These are phyloP conservation scores for Neocucurbitaria cava DNA, from an alignment of 2,329 filamentous ascomycete genomes.

Conservation along the genomic window DNA sequence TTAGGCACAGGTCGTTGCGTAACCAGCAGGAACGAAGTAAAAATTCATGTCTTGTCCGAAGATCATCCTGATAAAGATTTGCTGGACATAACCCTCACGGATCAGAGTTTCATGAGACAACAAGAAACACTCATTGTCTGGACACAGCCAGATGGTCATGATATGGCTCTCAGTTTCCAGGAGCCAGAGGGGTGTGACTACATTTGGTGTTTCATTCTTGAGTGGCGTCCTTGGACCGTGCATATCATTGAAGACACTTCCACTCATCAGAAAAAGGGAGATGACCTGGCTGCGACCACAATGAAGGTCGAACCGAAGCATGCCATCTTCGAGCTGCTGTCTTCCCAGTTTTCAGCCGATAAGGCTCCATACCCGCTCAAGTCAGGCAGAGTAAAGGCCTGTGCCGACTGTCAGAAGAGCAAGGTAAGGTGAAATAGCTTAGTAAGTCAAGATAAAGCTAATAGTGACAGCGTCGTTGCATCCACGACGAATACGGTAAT, in stretches of 20 bases:
- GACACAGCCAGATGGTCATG: constrained; percentile 85
- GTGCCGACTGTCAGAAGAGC: constrained; percentile 71
- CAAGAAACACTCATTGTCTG: constrained; percentile 93
- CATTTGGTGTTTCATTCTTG: constrained; percentile 67
- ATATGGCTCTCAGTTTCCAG: constrained; percentile 97
- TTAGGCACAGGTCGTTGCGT: neutral
- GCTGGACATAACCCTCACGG: neutral
- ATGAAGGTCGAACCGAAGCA: no score
- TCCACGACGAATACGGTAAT: constrained; percentile 70
- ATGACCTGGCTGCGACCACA: no score
- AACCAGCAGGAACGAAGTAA: neutral
- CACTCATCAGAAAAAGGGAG: neutral
- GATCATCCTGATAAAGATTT: neutral
- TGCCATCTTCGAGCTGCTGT: no score
- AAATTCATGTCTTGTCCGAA: neutral
- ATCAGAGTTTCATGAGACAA: neutral
- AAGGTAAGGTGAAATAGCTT: constrained; percentile 60
- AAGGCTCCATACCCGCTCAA: constrained; percentile 56
- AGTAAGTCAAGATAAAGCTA: constrained; percentile 14
- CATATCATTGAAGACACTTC: neutral
- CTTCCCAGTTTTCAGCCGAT: no score
- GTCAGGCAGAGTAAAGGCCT: constrained; percentile 69
- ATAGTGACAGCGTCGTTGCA: constrained; percentile 65
- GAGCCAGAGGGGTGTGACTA: constrained; percentile 87
- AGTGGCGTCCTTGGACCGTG: constrained; percentile 57